Conservation (phyloP, 148 eudicot genomes). For the Rhododendron henanense region DNA sequence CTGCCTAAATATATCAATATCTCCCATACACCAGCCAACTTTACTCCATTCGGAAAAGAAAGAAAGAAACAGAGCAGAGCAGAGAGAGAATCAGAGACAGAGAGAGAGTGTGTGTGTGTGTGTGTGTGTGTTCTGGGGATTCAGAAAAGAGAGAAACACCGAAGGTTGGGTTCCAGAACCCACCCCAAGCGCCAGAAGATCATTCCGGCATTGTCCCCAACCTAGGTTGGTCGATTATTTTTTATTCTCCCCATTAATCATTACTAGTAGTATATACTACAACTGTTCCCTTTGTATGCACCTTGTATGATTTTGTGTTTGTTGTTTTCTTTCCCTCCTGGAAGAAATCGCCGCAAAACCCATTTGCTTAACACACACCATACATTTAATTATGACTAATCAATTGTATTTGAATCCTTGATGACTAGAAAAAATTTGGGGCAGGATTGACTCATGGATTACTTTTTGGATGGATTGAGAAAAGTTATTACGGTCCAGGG, state of each 20-base stretch:
- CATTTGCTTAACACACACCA: neutral
- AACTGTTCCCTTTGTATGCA: neutral
- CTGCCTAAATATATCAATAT: conserved; percentile 1
- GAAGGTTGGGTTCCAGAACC: neutral
- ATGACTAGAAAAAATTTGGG: neutral
- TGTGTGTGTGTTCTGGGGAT: neutral
- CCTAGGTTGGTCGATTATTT: neutral
- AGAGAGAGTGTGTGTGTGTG: neutral
- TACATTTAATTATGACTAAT: neutral
- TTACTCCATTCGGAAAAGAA: neutral
- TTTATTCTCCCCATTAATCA: neutral
- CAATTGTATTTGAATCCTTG: neutral
- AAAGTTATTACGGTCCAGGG: neutral
- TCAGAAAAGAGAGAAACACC: neutral
- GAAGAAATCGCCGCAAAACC: neutral
- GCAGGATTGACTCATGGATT: neutral
- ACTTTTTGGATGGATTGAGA: neutral
- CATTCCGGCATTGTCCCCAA: neutral
- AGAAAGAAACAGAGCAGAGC: neutral
- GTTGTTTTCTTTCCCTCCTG: neutral
- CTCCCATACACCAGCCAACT: neutral
- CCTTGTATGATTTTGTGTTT: neutral
- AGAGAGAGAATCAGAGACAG: neutral
- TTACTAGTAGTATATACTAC: neutral
- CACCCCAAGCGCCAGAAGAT: neutral